Conservation (phyloP, 2,329 filamentous ascomycete genomes). For the Camillea tinctor region DNA sequence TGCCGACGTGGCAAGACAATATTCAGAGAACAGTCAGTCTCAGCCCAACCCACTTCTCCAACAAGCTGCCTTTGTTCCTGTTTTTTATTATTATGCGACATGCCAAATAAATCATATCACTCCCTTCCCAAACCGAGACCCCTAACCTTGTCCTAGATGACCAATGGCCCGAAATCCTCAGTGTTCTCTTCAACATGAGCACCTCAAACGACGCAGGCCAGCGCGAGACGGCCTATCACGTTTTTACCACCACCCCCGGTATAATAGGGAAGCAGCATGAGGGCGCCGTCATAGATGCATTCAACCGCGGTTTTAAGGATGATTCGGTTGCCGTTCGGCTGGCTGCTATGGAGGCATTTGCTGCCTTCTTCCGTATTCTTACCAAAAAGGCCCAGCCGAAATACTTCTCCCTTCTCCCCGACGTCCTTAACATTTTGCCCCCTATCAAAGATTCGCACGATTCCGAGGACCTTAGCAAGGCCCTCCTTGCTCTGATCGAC, state of each 20-base stretch:
- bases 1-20: constrained; percentile 91
- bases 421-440: constrained; percentile 90
- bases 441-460: constrained; percentile 91
- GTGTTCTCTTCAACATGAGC: constrained; percentile 83
- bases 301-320: constrained; percentile 90
- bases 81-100: background rate
- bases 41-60: background rate
- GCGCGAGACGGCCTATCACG: constrained; percentile 89
- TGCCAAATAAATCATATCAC: background rate
- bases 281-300: constrained; percentile 82
- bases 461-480: constrained; percentile 86
- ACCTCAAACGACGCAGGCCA: constrained; percentile 80
- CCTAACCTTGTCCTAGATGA: constrained; percentile 57
- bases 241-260: constrained; percentile 90
- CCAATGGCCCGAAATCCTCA: constrained; percentile 85
- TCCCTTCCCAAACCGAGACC: background rate
- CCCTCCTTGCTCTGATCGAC: constrained; percentile 87
- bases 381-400: constrained; percentile 84
- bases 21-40: constrained; percentile 82
- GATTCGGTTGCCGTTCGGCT: constrained; percentile 81
- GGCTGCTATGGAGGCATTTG: constrained; percentile 94
- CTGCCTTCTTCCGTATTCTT: constrained; percentile 90
- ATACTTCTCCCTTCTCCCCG: constrained; percentile 82
- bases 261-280: constrained; percentile 97
- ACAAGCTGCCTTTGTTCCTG: background rate